Evolutionary conservation across 1,284 basidiomycete genomes (phyloP), one percentile per base, ranked within the genome.

Genomic region (Quambalaria eucalypti): DNA sequence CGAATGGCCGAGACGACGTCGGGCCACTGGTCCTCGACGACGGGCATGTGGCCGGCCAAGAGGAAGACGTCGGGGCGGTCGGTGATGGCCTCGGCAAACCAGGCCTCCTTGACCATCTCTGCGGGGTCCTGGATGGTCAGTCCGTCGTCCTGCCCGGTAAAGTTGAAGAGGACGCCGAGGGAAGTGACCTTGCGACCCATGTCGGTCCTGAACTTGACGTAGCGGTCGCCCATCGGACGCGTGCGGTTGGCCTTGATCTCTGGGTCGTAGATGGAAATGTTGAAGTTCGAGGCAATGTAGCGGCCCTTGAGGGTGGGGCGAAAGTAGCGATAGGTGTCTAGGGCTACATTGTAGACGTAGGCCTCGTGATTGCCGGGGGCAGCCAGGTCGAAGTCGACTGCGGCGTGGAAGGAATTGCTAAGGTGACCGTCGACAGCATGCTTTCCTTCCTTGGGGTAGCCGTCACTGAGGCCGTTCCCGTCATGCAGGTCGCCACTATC

Each of bases 291-390:
- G 2, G 65, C 64, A 54, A 71, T 59, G 54, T 65, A 71, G 16
- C 66, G 56, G 10, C 63, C 68, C 28, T 59, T 54, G 61, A 61
- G 80, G 52, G 81, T 78, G 2, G 87, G 87, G 4, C 80, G 85
- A 69, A 87, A 88, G 74, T 87, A 86, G 55, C 82, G 79, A 76
- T 87, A 85, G 82, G 88, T 86, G 74, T 89, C 87, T 46, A 83
- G 80, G 0, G 88, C 82, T 67, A 87, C 82, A 3, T 78, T 80
- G 71, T 89, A 90, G 59, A 83, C 80, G 77, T 91, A 92, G 30
- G 92, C 77, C 77, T 92, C 90, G 68, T 92, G 89, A 68, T 92
- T 92, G 69, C 90, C 90, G 57, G 91, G 88, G 0, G 87, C 79
- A 66, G 91, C 82, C 7, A 90, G 68, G 71, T 93, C 90, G 70